phyloP scores from a whole-genome alignment of 495 filamentous ascomycete genomes.

The Annulohypoxylon moriforme region DNA sequence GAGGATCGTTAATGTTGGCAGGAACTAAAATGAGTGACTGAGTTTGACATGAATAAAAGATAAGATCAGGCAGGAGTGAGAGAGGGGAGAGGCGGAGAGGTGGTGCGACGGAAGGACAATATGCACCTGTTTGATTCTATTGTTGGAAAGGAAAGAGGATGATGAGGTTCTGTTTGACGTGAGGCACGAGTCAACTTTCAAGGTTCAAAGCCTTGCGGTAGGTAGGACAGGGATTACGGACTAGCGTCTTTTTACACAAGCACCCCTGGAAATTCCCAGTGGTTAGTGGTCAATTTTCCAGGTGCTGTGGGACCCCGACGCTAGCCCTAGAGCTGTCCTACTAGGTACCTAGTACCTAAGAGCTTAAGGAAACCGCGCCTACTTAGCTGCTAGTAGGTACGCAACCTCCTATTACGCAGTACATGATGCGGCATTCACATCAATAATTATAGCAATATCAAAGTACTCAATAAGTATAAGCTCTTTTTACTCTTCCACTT shows the following conservation, averaged over 20 bases:
- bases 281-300: background rate
- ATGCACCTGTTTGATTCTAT: constrained; percentile 22
- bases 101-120: constrained; percentile 3
- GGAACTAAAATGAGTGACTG: constrained; percentile 37
- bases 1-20: background rate
- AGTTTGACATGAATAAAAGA: constrained; percentile 19
- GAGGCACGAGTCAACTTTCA: constrained; percentile 23
- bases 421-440: no score
- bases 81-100: constrained; percentile 7
- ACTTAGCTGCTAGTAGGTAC: background rate
- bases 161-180: constrained; percentile 9
- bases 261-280: background rate
- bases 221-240: constrained; percentile 24
- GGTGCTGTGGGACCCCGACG: background rate
- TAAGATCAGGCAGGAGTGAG: background rate
- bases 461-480: no score
- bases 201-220: constrained; percentile 31
- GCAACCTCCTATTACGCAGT: no score
- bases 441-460: no score
- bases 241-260: constrained; percentile 2
- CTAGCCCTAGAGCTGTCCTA: background rate
- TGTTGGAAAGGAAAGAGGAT: constrained; percentile 24
- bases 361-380: constrained; percentile 1
- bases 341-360: constrained; percentile 1
- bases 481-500: no score